Percentiles rank a stretch among this genome's conserved stretches.
phyloP scores from a whole-genome alignment of 805 yeast genomes.

The Wickerhamomyces alni region DNA sequence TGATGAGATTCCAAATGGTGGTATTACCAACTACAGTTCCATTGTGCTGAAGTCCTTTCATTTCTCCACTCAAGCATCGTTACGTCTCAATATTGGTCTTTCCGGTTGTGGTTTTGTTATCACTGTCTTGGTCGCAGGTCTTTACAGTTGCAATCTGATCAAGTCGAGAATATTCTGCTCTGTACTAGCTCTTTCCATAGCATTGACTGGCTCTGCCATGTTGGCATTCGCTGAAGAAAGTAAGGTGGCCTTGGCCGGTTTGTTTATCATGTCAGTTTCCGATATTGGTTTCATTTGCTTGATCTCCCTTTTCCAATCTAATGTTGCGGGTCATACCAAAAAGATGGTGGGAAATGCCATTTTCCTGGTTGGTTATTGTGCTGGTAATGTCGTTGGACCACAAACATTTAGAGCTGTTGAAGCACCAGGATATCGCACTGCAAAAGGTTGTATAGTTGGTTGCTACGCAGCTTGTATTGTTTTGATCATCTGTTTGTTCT shows the following conservation, averaged over 20 bases:
- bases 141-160: constrained; percentile 7
- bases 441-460: constrained; percentile 41
- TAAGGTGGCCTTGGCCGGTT: constrained; percentile 23
- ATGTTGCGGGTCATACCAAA: constrained; percentile 74
- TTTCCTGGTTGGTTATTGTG: constrained; percentile 57
- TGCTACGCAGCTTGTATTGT: constrained; percentile 38
- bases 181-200: constrained; percentile 15
- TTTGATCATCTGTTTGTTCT: constrained; percentile 25
- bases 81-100: constrained; percentile 29
- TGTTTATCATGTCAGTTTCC: constrained; percentile 26
- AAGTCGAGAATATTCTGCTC: constrained; percentile 22
- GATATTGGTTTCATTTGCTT: constrained; percentile 32
- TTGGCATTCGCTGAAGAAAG: constrained; percentile 25
- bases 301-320: constrained; percentile 31
- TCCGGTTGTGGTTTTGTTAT: constrained; percentile 25
- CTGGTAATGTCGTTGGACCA: constrained; percentile 69
- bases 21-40: constrained; percentile 22
- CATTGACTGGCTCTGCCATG: constrained; percentile 26
- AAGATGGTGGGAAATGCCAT: constrained; percentile 54
- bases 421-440: constrained; percentile 55
- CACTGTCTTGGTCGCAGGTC: constrained; percentile 23
- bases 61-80: constrained; percentile 6
- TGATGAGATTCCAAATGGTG: constrained; percentile 48
- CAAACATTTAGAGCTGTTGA: constrained; percentile 55
- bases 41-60: constrained; percentile 13